Conservation (phyloP, 345 rosid species). For the Viola odorata region DNA sequence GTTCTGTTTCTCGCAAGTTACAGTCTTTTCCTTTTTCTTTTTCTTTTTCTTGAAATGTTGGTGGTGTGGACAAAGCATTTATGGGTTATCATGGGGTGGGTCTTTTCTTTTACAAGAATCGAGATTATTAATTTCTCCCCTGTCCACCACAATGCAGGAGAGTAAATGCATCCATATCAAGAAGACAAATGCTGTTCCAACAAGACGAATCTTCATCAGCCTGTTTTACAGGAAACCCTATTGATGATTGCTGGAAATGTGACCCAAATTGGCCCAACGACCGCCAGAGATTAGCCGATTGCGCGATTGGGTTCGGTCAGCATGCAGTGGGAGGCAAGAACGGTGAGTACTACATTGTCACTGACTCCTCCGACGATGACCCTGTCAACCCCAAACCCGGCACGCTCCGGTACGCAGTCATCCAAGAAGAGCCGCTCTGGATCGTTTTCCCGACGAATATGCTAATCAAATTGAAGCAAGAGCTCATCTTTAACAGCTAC, state of each 20-base stretch:
- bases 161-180: constrained; percentile 75
- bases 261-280: constrained; percentile 93
- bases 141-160: constrained; percentile 36
- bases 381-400: constrained; percentile 83
- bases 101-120: background rate
- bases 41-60: background rate
- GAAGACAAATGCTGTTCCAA: constrained; percentile 44
- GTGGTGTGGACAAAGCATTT: background rate
- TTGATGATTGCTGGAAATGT: constrained; percentile 98
- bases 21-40: background rate
- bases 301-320: constrained; percentile 93
- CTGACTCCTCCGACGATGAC: constrained; percentile 82
- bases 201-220: constrained; percentile 33
- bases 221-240: constrained; percentile 87
- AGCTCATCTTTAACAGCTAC: constrained; percentile 87
- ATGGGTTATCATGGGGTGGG: background rate
- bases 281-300: constrained; percentile 84
- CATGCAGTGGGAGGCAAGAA: constrained; percentile 87
- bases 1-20: background rate
- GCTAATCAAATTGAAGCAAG: constrained; percentile 74
- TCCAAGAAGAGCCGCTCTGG: constrained; percentile 84
- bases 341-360: constrained; percentile 78
- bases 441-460: constrained; percentile 86
- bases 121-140: background rate
- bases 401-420: constrained; percentile 89